Base-by-base conservation (phyloP, 2,329 filamentous ascomycete species). In the Neodidymelliopsis sp. region DNA sequence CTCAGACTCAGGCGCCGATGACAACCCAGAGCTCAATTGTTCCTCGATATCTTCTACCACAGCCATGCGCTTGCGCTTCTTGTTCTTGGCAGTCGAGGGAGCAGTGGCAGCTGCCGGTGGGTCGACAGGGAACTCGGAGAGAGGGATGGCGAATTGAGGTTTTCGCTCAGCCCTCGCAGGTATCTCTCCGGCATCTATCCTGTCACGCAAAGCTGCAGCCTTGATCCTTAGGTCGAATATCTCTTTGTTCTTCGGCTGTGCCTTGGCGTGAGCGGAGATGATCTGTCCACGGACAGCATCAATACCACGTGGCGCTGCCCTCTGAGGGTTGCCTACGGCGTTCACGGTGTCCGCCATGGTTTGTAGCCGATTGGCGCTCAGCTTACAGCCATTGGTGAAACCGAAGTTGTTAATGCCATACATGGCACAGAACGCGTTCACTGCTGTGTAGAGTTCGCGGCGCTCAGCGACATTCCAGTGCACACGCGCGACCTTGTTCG, bases 231-330 rank as follows among this genome's bases (percentile, higher is more conserved):
- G 19, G 8, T 48, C 42, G 12, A 44, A 45, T 13, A 59, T 28
- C 0, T 40, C 40, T 13, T 44, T 45, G 16, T 52, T 54, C 40
- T 59, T 59, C 2, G 46, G 46, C 12, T 23, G 28, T 2, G 27
- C 10, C 3, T 29, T 45, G 18, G 23, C 42, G 27, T 54, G 53
- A 7, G 56, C 47, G 3, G 53, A 44, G 5, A 18, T 16, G 15
- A 59, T 54, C 37, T 59, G 49, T 2, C 53, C 41, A 2, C 56
- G 49, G 1, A 56, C 40, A 10, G 56, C 46, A 7, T 59, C 56
- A 2, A 44, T 25, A 9, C 40, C 29, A 3, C 47, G 34, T 8
- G 47, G 29, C 8, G n/a, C 24, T 3, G 12, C 8, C 6, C 47
- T 33, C 30, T 15, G 18, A 11, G 52, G 9, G 4, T 39, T 30